phyloP scores from a whole-genome alignment of 2,329 filamentous ascomycete genomes.

The Trichophyton benhamiae region DNA sequence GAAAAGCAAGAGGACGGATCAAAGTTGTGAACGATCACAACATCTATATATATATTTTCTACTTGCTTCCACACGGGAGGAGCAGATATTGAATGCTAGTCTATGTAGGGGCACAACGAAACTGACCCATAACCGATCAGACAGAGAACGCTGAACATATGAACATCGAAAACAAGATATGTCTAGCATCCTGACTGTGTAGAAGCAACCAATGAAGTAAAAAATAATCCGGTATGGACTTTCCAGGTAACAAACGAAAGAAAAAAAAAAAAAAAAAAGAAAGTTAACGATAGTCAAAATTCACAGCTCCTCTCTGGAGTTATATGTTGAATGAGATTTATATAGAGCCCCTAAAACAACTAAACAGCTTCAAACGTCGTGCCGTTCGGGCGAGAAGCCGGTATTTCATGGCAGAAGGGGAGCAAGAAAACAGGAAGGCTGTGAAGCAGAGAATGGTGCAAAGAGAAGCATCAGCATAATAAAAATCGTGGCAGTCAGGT shows the following conservation, averaged over 20 bases:
- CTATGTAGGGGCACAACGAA: not conserved
- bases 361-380: not conserved
- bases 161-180: too few species aligned
- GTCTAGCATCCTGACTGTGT: too few species aligned
- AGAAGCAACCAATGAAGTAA: too few species aligned
- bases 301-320: not conserved
- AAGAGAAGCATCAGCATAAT: not conserved
- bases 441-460: not conserved
- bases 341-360: not conserved
- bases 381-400: not conserved
- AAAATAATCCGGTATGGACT: too few species aligned
- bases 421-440: not conserved
- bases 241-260: too few species aligned
- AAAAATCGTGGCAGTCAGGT: not conserved
- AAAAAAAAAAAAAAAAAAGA: too few species aligned
- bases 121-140: too few species aligned
- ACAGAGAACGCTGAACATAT: too few species aligned
- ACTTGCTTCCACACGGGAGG: not conserved
- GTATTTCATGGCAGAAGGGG: not conserved
- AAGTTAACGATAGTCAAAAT: too few species aligned
- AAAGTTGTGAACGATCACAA: slow-evolving; percentile 16
- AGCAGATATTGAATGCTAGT: not conserved
- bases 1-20: slow-evolving; percentile 42
- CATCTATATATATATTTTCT: not conserved
- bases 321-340: not conserved